A percentile compares a stretch with the other conserved stretches of the same genome.
phyloP scores from a whole-genome alignment of 2,329 filamentous ascomycete genomes.

The Tolypocladium cylindrosporum region DNA sequence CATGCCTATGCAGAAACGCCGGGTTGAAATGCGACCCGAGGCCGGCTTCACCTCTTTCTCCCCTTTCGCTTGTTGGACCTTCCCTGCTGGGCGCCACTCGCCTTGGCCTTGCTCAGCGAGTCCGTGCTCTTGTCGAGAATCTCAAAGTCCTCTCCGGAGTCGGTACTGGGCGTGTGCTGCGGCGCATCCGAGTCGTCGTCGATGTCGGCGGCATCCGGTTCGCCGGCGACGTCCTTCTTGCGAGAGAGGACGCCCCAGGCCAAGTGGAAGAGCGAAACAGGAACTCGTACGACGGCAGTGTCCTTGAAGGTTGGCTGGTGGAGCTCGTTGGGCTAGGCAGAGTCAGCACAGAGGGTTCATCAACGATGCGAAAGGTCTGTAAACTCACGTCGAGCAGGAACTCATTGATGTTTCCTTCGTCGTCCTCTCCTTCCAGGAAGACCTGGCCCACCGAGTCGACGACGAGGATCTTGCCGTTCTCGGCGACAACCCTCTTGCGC shows the following conservation, averaged over 20 bases:
- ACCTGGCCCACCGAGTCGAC: conserved; percentile 90
- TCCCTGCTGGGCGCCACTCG: conserved; percentile 34
- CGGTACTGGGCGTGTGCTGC: conserved; percentile 44
- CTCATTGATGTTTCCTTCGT: conserved; percentile 74
- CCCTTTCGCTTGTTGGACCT: conserved; percentile 43
- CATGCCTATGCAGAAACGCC: not conserved
- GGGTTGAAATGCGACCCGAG: not conserved
- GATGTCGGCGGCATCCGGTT: conserved; percentile 27
- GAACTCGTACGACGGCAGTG: conserved; percentile 73
- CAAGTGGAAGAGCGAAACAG: conserved; percentile 58
- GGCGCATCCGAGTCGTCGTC: conserved; percentile 38
- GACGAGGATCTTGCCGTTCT: conserved; percentile 91
- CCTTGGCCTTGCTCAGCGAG: conserved; percentile 40
- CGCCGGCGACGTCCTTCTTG: conserved; percentile 21
- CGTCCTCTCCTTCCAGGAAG: conserved; percentile 85
- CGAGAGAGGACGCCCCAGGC: conserved; percentile 30
- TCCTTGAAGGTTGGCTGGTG: conserved; percentile 65
- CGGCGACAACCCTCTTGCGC: conserved; percentile 79
- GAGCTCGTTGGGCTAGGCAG: conserved; percentile 65
- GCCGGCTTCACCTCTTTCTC: conserved; percentile 18
- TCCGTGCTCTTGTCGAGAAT: conserved; percentile 51
- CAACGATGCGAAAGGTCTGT: not conserved
- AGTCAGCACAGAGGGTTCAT: conserved; percentile 7
- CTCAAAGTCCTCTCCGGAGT: conserved; percentile 53
- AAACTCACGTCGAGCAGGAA: conserved; percentile 76